Evolutionary conservation across 129 eudicot genomes (phyloP).

Genomic region (Flaveria brownii): DNA sequence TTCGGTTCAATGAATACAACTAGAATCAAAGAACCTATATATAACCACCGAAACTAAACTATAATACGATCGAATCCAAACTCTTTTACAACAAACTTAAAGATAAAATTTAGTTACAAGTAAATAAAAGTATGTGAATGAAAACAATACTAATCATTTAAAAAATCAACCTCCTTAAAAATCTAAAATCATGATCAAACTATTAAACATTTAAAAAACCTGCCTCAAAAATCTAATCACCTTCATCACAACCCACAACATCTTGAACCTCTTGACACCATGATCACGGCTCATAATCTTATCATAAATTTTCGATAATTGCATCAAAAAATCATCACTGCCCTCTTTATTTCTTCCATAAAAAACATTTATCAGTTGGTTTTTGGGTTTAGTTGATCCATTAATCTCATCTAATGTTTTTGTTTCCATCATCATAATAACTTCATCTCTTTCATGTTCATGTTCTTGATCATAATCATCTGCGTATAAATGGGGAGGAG

Average conservation of each 20-base stretch:
- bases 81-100: neutral
- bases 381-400: neutral
- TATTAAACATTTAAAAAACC: slow-evolving; percentile 1
- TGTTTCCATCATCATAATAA: neutral
- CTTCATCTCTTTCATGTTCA: slow-evolving; percentile 16
- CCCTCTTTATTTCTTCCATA: neutral
- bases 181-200: neutral
- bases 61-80: neutral
- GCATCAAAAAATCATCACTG: neutral
- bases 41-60: too few relatives aligned
- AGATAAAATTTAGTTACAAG: neutral
- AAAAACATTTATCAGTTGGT: neutral
- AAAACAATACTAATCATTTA: neutral
- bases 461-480: slow-evolving; percentile 6
- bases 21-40: too few relatives aligned
- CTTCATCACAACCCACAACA: slow-evolving; percentile 5
- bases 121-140: neutral
- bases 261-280: slow-evolving; percentile 12
- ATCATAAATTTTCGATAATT: neutral
- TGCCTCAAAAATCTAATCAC: slow-evolving; percentile 23
- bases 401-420: too few relatives aligned
- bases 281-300: slow-evolving; percentile 1
- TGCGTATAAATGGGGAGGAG: slow-evolving; percentile 22
- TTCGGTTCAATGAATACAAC: too few relatives aligned
- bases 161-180: slow-evolving; percentile 21